Percentiles rank a stretch among this genome's conserved stretches.
Conservation (phyloP, 371 early-diverging fungal genomes). For the Mortierella sp. region DNA sequence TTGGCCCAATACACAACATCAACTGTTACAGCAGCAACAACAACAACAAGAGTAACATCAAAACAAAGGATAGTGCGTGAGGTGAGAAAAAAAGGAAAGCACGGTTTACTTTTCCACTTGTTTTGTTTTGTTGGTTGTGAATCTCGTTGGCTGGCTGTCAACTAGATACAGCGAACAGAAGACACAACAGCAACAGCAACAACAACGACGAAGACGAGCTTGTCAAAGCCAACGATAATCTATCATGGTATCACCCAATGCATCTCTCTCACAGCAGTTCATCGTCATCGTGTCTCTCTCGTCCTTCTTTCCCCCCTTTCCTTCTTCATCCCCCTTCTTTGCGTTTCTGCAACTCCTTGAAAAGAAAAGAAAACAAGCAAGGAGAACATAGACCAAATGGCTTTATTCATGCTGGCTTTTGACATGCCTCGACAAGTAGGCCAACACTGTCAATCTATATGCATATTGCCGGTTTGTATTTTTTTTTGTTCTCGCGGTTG, state of each 20-base stretch:
- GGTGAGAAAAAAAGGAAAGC: neutral
- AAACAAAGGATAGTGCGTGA: neutral
- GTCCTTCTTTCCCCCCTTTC: too few species aligned
- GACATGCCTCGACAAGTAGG: neutral
- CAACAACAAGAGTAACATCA: neutral
- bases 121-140: neutral
- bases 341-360: constrained; percentile 6
- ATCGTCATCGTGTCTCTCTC: neutral
- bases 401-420: neutral
- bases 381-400: neutral
- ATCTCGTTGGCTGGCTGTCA: neutral
- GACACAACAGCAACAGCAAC: neutral
- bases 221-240: constrained; percentile 11
- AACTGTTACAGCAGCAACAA: neutral
- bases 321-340: neutral
- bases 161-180: neutral
- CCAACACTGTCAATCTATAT: neutral
- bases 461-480: neutral
- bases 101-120: too few species aligned
- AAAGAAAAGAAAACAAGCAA: neutral
- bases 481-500: neutral
- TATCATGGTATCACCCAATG: neutral
- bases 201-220: neutral
- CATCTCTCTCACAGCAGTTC: neutral
- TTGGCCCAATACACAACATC: neutral